Percentiles rank a stretch among this genome's conserved stretches.
Conservation (phyloP, 2,329 filamentous ascomycete genomes). For the Apiospora pterosperma region DNA sequence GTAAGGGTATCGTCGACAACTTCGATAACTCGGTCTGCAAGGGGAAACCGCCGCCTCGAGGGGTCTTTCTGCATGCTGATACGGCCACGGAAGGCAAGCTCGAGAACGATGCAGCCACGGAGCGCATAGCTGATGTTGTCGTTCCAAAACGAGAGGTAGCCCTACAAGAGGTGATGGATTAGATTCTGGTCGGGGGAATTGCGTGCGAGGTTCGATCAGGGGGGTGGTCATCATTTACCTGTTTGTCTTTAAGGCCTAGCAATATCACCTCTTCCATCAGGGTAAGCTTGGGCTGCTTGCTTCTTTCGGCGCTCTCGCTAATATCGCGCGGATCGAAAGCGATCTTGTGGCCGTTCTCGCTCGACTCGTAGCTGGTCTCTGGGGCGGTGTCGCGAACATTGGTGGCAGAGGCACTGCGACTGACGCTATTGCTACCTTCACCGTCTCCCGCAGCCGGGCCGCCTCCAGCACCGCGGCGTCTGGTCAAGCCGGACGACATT, state of each 20-base stretch:
- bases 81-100: conserved; percentile 91
- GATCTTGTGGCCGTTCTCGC: conserved; percentile 98
- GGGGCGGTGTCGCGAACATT: conserved; percentile 53
- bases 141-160: conserved; percentile 99
- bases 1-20: conserved; percentile 96
- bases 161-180: conserved; percentile 49
- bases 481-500: conserved; percentile 55
- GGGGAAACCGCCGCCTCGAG: conserved; percentile 82
- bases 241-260: conserved; percentile 96
- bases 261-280: conserved; percentile 98
- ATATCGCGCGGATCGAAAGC: conserved; percentile 97
- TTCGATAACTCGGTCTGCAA: conserved; percentile 92
- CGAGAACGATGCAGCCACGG: conserved; percentile 96
- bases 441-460: conserved; percentile 34
- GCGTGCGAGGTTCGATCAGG: background rate
- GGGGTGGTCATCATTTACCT: conserved; percentile 56
- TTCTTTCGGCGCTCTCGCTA: conserved; percentile 91
- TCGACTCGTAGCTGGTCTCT: conserved; percentile 84
- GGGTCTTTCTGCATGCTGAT: conserved; percentile 99
- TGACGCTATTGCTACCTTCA: conserved; percentile 15
- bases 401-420: conserved; percentile 42
- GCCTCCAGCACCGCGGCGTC: conserved; percentile 67
- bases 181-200: conserved; percentile 6
- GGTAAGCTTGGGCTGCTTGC: conserved; percentile 96
- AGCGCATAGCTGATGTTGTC: conserved; percentile 99